These are phyloP conservation scores for Candida ascalaphidarum DNA, from an alignment of 805 yeast species.

Conservation along the genomic window DNA sequence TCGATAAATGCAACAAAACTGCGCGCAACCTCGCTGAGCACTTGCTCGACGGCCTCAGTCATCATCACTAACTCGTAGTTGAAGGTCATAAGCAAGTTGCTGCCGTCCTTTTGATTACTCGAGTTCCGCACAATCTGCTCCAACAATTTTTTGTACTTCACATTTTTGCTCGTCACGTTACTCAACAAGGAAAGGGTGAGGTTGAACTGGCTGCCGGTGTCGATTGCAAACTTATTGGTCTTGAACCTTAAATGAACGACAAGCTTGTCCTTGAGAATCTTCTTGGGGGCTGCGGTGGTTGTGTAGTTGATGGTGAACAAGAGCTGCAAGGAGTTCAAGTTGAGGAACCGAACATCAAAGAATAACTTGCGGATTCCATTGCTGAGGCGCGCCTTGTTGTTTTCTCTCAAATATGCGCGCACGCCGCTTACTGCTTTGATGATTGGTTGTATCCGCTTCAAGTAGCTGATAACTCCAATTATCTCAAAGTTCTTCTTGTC, in stretches of 20 bases:
- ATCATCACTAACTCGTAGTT: too few species aligned
- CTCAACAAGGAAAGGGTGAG: conserved; percentile 25
- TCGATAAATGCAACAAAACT: too few species aligned
- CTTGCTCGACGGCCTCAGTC: too few species aligned
- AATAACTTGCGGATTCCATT: conserved; percentile 24
- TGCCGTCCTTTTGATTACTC: too few species aligned
- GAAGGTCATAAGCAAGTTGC: too few species aligned
- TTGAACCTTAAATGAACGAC: conserved; percentile 17
- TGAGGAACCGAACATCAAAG: conserved; percentile 22
- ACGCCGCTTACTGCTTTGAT: conserved; percentile 14
- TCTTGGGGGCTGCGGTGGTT: conserved; percentile 18
- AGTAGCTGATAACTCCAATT: conserved; percentile 24
- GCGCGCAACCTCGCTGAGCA: too few species aligned
- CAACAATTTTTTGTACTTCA: conserved; percentile 29
- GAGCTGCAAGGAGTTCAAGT: conserved; percentile 22
- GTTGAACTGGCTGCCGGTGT: conserved; percentile 9
- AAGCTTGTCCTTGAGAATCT: conserved; percentile 26
- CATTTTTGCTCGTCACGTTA: conserved; percentile 25
- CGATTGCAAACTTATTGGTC: conserved; percentile 20
- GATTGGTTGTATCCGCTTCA: conserved; percentile 23
- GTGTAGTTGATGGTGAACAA: conserved; percentile 20
- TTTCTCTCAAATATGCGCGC: conserved; percentile 5
- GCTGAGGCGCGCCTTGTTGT: conserved; percentile 8
- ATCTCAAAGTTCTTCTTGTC: conserved; percentile 8
- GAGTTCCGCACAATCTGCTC: conserved; percentile 20